phyloP scores from a whole-genome alignment of 345 rosid species.

The Syzygium aqueum region DNA sequence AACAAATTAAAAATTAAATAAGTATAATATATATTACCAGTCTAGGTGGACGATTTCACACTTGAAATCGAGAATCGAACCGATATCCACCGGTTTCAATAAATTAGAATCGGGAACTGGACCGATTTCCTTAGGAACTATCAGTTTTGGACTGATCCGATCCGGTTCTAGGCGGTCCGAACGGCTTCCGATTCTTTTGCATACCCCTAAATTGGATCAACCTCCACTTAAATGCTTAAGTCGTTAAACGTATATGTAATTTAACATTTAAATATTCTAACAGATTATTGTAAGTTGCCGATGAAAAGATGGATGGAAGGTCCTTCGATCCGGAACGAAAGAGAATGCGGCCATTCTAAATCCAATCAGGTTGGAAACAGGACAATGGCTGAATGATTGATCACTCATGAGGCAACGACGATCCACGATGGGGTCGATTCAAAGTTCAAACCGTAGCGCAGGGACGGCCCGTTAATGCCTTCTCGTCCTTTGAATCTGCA shows the following conservation, averaged over 20 bases:
- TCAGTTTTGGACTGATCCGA: fast-evolving
- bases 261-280: too few relatives aligned
- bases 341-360: background rate
- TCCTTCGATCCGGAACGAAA: background rate
- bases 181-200: too few relatives aligned
- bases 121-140: too few relatives aligned
- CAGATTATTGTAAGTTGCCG: background rate
- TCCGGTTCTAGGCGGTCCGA: fast-evolving
- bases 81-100: too few relatives aligned
- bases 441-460: background rate
- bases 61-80: fast-evolving
- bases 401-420: background rate
- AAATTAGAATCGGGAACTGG: too few relatives aligned
- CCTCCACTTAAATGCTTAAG: too few relatives aligned
- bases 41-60: too few relatives aligned
- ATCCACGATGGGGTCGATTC: background rate
- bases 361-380: background rate
- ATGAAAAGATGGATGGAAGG: background rate
- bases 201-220: too few relatives aligned
- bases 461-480: too few relatives aligned
- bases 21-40: too few relatives aligned
- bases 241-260: too few relatives aligned
- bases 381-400: background rate
- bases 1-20: too few relatives aligned
- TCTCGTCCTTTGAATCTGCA: background rate